Percentiles rank a stretch among this genome's conserved stretches.
These are phyloP conservation scores for Lepiota venenata DNA, from an alignment of 768 basidiomycete genomes.

Conservation along the genomic window DNA sequence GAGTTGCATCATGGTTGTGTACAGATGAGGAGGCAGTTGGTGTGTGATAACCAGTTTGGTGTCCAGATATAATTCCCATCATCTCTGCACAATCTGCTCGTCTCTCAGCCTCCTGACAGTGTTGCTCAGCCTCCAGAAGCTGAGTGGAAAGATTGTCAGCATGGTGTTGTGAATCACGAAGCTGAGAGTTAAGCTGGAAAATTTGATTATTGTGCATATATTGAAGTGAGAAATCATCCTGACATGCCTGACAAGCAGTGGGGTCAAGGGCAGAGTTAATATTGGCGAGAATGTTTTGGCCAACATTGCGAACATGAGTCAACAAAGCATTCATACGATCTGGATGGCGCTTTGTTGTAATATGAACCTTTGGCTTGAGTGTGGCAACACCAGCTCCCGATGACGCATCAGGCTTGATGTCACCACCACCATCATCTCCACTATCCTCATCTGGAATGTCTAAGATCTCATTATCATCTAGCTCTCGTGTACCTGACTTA, in stretches of 20 bases:
- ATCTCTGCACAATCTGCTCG: background rate
- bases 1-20: background rate
- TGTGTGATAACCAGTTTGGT: background rate
- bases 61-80: background rate
- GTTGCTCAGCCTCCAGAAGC: background rate
- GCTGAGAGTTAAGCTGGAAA: background rate
- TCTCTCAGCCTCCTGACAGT: background rate
- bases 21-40: background rate
- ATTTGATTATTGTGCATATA: background rate
- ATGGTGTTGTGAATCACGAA: background rate
- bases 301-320: background rate
- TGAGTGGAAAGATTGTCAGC: background rate
- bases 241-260: background rate
- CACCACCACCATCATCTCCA: background rate
- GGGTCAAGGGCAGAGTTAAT: background rate
- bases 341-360: no score
- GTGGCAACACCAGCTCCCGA: no score
- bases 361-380: no score
- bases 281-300: background rate
- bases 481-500: background rate
- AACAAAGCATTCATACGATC: no score
- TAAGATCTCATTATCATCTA: background rate
- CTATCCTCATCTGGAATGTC: background rate
- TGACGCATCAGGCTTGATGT: no score
- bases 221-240: background rate